Base-by-base conservation (phyloP, 495 filamentous ascomycete species). In the Aspergillus homomorphus region DNA sequence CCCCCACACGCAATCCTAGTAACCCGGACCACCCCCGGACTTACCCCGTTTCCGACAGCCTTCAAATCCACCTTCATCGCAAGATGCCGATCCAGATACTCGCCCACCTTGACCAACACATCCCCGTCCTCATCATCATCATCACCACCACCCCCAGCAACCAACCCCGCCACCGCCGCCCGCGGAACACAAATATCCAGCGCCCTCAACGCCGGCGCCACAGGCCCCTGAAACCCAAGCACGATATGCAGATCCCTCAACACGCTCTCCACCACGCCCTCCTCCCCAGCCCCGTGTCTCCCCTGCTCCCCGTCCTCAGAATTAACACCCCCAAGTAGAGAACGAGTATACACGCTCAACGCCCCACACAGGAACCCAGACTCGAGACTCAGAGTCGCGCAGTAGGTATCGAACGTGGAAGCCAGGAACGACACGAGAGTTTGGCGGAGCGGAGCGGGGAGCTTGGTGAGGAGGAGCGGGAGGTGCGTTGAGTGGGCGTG, bases 391-490 rank as follows among this genome's bases (percentile, higher is more conserved):
- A 83, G 61, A 0, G 65, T 56, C 10, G 79, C 76, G 51, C 69
- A 69, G 62, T 79, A 76, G 0, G 74, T 68, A 60, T 86, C 83
- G 62, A 86, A 86, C 21, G 71, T 83, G 1, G 76, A 57, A 4
- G 70, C 66, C 1, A 86, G 59, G 56, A 83, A 86, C 0, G 67
- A 53, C 14, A 76, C 58, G 44, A 85, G 74, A 0, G 74, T 77
- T 44, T 82, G 76, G n/a, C 82, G 70, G 16, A 85, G 66, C 1
- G 73, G 51, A 33, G 62, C 76, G 1, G 82, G 81, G 51, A 84
- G 73, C n/a, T 76, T 76, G 1, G 77, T 79, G 44, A 85, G 63
- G 4, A 85, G 66, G n/a, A 85, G 56, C 0, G 82, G 83, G 16
- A 84, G 73, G 49, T 69, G 60, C 3, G 82, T 79, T 16, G 79